These are phyloP conservation scores for Hymenoscyphus repandus DNA, from an alignment of 2,329 filamentous ascomycete species.

Conservation along the genomic window DNA sequence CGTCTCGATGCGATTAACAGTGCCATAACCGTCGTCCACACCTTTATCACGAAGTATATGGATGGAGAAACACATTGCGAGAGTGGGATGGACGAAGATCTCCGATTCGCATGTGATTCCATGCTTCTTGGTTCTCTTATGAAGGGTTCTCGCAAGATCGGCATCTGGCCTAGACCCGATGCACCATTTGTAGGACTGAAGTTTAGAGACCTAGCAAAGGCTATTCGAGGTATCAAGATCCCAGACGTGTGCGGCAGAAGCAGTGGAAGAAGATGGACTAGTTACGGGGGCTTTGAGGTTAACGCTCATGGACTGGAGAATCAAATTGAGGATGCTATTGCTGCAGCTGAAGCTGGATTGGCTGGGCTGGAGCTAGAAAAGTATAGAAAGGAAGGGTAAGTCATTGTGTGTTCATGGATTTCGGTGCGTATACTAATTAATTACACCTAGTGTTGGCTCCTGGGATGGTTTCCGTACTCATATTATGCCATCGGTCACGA, in stretches of 20 bases:
- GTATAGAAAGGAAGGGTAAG: slow-evolving; percentile 17
- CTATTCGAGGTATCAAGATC: slow-evolving; percentile 20
- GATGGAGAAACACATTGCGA: slow-evolving; percentile 14
- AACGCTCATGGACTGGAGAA: slow-evolving; percentile 21
- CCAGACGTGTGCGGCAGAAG: slow-evolving; percentile 21
- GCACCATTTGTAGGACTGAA: slow-evolving; percentile 18
- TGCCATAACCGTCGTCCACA: slow-evolving; percentile 14
- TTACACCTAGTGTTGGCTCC: slow-evolving; percentile 14
- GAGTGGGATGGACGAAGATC: slow-evolving; percentile 13
- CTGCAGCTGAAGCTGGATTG: slow-evolving; percentile 14
- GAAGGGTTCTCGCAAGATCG: slow-evolving; percentile 21
- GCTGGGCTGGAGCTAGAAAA: slow-evolving; percentile 15
- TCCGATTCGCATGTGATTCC: slow-evolving; percentile 19
- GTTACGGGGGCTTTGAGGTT: slow-evolving; percentile 5
- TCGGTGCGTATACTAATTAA: no score
- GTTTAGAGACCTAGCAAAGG: slow-evolving; percentile 15
- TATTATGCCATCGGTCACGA: background rate
- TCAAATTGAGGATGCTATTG: slow-evolving; percentile 15
- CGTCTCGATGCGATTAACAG: slow-evolving; percentile 15
- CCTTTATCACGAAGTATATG: slow-evolving; percentile 19
- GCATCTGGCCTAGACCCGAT: slow-evolving; percentile 22
- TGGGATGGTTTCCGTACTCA: slow-evolving; percentile 5
- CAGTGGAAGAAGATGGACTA: slow-evolving; percentile 16
- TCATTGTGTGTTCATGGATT: background rate
- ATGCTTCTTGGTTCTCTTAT: slow-evolving; percentile 25